Conservation (phyloP, 2,329 filamentous ascomycete genomes). For the Fusarium sarcochroum region DNA sequence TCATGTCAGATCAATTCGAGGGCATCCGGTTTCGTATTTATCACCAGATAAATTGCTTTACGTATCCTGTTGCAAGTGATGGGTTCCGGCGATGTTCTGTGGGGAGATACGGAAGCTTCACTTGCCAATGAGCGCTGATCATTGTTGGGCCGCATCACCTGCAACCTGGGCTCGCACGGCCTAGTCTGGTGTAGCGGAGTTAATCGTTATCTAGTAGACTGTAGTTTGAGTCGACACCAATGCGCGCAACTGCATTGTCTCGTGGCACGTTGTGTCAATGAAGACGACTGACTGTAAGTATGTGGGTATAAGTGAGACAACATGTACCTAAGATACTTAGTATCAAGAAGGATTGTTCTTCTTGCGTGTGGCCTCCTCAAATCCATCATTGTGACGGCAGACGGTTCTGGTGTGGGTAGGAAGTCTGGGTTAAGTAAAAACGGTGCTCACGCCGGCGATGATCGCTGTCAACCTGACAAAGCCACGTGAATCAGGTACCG, state of each 20-base stretch:
- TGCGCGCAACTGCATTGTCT: constrained; percentile 25
- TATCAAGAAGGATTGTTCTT: constrained; percentile 10
- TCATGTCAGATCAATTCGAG: constrained; percentile 1
- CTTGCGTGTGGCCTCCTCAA: constrained; percentile 15
- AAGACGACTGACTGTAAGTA: constrained; percentile 11
- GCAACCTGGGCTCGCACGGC: constrained; percentile 39
- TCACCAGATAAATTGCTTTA: constrained; percentile 9
- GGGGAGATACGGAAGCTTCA: constrained; percentile 10
- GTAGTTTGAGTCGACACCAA: constrained; percentile 32
- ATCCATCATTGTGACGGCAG: constrained; percentile 15
- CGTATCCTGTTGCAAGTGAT: constrained; percentile 7
- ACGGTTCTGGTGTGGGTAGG: too few relatives aligned
- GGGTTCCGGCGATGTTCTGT: constrained; percentile 22
- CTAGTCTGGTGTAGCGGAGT: constrained; percentile 30
- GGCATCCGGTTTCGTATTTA: constrained; percentile 7
- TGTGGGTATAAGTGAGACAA: constrained; percentile 34
- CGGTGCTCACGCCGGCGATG: constrained; percentile 16
- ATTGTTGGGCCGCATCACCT: constrained; percentile 32
- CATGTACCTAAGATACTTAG: constrained; percentile 7
- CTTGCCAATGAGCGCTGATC: constrained; percentile 25
- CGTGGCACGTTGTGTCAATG: constrained; percentile 15
- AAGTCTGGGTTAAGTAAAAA: neutral
- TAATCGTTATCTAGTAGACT: constrained; percentile 30
- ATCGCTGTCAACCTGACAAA: constrained; percentile 34
- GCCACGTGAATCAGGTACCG: constrained; percentile 48